These are phyloP conservation scores for Verticillium longisporum DNA, from an alignment of 2,329 filamentous ascomycete genomes.

Conservation along the genomic window DNA sequence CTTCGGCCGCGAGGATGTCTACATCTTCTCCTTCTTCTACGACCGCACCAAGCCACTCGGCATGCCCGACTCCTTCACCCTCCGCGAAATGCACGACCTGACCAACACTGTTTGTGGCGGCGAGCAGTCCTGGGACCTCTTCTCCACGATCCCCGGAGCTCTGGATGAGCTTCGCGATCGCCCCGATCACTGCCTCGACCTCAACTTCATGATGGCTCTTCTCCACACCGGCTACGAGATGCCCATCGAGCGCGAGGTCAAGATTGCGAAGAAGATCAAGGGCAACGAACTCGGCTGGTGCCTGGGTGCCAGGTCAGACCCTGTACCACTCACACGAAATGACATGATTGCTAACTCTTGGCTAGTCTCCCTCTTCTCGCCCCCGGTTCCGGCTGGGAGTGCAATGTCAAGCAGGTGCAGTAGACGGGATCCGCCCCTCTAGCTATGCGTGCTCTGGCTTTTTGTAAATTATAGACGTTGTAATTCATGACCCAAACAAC, in stretches of 20 bases:
- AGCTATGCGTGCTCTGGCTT: constrained; percentile 4
- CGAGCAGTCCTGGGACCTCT: constrained; percentile 70
- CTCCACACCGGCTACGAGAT: constrained; percentile 96
- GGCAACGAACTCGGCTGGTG: constrained; percentile 97
- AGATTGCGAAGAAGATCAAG: constrained; percentile 98
- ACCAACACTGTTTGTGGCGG: constrained; percentile 80
- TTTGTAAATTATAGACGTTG: constrained; percentile 12
- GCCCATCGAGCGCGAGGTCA: constrained; percentile 92
- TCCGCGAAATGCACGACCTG: constrained; percentile 83
- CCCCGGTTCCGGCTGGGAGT: constrained; percentile 81
- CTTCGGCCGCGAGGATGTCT: constrained; percentile 84
- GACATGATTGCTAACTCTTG: constrained; percentile 25
- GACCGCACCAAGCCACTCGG: constrained; percentile 90
- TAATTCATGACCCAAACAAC: constrained; percentile 11
- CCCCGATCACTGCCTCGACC: constrained; percentile 87
- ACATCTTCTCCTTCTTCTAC: constrained; percentile 97
- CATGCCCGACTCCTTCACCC: constrained; percentile 96
- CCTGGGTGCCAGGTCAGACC: constrained; percentile 79
- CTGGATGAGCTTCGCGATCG: constrained; percentile 72
- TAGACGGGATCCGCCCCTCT: constrained; percentile 26
- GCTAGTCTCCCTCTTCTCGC: constrained; percentile 74
- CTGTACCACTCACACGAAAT: neutral
- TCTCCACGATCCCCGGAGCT: constrained; percentile 68
- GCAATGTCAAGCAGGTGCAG: constrained; percentile 71
- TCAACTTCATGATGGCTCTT: constrained; percentile 93